Evolutionary conservation across 2,329 filamentous ascomycete genomes (phyloP).

Genomic region (Epichloe typhina): DNA sequence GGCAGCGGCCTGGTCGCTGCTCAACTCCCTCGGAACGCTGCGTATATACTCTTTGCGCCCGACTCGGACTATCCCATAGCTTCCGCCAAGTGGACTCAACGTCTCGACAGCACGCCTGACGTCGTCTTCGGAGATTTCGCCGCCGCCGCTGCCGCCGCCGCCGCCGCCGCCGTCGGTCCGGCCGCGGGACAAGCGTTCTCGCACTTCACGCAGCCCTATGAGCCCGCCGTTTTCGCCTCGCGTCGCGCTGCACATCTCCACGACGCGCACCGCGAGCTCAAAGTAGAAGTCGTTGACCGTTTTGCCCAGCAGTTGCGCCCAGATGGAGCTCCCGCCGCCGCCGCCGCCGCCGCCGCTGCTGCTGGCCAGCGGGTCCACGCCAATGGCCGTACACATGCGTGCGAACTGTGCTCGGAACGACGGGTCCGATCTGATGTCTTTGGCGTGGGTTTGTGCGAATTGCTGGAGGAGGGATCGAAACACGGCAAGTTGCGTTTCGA

Average conservation of each 20-base stretch:
- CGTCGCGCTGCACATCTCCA: constrained; percentile 81
- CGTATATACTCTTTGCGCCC: constrained; percentile 79
- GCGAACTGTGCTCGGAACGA: constrained; percentile 94
- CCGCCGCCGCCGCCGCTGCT: constrained; percentile 17
- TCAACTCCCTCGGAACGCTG: constrained; percentile 88
- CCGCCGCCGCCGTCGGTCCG: constrained; percentile 51
- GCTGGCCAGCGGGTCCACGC: constrained; percentile 76
- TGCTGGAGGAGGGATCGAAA: constrained; percentile 93
- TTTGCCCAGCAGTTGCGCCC: constrained; percentile 82
- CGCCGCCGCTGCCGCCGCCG: constrained; percentile 52
- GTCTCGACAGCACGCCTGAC: constrained; percentile 80
- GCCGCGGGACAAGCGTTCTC: constrained; percentile 59
- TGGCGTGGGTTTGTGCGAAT: constrained; percentile 87
- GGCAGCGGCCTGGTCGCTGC: constrained; percentile 84
- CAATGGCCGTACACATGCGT: constrained; percentile 95
- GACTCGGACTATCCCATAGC: constrained; percentile 73
- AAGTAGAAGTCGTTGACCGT: constrained; percentile 98
- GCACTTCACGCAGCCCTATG: constrained; percentile 71
- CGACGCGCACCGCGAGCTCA: constrained; percentile 86
- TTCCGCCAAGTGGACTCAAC: constrained; percentile 73
- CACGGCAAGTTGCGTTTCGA: constrained; percentile 86
- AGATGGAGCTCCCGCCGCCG: constrained; percentile 50
- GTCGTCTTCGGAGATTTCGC: constrained; percentile 83
- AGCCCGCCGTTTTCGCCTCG: constrained; percentile 85
- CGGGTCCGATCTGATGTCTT: constrained; percentile 91